Evolutionary conservation across 2,329 filamentous ascomycete species (phyloP).

Genomic region (Pyricularia sp.): DNA sequence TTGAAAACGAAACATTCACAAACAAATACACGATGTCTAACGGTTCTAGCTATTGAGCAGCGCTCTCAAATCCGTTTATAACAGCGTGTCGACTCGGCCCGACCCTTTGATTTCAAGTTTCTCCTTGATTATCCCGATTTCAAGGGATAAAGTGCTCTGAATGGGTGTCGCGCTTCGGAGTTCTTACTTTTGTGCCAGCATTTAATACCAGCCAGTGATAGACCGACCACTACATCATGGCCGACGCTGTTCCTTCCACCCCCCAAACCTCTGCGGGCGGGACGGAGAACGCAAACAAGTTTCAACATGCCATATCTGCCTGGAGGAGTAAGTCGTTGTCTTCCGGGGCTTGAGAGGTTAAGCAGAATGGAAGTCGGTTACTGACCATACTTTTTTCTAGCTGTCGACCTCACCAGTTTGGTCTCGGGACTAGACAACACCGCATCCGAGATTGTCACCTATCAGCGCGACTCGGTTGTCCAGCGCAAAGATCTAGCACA

Average conservation of each 20-base stretch:
- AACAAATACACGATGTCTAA: neutral
- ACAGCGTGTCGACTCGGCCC: neutral
- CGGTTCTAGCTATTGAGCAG: neutral
- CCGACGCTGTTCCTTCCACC: constrained; percentile 11
- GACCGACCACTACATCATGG: constrained; percentile 7
- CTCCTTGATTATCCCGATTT: neutral
- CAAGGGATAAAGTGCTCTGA: neutral
- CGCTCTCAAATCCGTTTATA: neutral
- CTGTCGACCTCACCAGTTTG: constrained; percentile 73
- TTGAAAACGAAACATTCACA: neutral
- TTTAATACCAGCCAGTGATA: neutral
- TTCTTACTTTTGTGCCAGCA: neutral
- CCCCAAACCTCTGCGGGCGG: neutral
- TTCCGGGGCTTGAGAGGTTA: neutral
- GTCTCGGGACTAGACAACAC: constrained; percentile 79
- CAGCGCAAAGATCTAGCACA: constrained; percentile 96
- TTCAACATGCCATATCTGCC: constrained; percentile 87
- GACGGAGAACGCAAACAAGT: constrained; percentile 61
- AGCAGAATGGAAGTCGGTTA: neutral
- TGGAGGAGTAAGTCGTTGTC: constrained; percentile 63
- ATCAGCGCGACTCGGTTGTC: constrained; percentile 89
- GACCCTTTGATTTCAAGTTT: neutral
- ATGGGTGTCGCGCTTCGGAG: neutral
- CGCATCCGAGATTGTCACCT: constrained; percentile 86
- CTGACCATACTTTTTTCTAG: constrained; percentile 28